A percentile compares a stretch with the other conserved stretches of the same genome.
These are phyloP conservation scores for Polychaeton citri DNA, from an alignment of 2,329 filamentous ascomycete genomes.

Conservation along the genomic window DNA sequence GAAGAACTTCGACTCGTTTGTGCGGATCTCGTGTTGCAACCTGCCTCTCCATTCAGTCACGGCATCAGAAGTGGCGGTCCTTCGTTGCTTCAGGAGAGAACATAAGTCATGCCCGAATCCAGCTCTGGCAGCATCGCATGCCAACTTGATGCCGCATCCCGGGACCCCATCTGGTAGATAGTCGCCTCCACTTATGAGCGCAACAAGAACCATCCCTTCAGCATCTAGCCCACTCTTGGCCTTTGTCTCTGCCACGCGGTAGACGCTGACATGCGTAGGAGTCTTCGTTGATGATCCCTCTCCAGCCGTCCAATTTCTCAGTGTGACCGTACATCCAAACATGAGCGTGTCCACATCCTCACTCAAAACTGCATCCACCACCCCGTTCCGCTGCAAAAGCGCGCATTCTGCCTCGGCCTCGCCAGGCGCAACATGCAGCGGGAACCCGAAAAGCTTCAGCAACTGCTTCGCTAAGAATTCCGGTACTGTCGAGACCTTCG, in stretches of 20 bases:
- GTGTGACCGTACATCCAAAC: slow-evolving; percentile 73
- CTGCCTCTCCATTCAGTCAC: slow-evolving; percentile 58
- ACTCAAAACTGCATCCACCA: slow-evolving; percentile 87
- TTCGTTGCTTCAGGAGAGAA: slow-evolving; percentile 44
- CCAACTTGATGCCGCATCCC: slow-evolving; percentile 74
- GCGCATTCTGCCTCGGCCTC: slow-evolving; percentile 97
- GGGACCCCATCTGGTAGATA: slow-evolving; percentile 81
- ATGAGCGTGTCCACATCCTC: slow-evolving; percentile 96
- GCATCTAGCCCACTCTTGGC: slow-evolving; percentile 54
- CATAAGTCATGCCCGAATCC: slow-evolving; percentile 73
- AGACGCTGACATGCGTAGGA: slow-evolving; percentile 77
- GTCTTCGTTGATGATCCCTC: slow-evolving; percentile 48
- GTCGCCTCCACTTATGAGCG: slow-evolving; percentile 89
- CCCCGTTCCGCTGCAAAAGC: slow-evolving; percentile 61
- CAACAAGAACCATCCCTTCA: slow-evolving; percentile 86
- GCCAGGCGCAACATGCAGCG: slow-evolving; percentile 73
- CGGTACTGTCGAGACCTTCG: slow-evolving; percentile 51
- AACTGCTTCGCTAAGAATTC: slow-evolving; percentile 70
- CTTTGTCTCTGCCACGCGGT: slow-evolving; percentile 50
- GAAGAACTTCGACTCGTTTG: slow-evolving; percentile 76
- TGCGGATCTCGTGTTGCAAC: slow-evolving; percentile 61
- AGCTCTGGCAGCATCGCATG: slow-evolving; percentile 78
- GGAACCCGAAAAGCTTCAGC: slow-evolving; percentile 73
- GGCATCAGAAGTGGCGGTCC: slow-evolving; percentile 40
- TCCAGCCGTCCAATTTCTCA: slow-evolving; percentile 74